phyloP scores from a whole-genome alignment of 768 basidiomycete species.

The Trametes sanguinea region DNA sequence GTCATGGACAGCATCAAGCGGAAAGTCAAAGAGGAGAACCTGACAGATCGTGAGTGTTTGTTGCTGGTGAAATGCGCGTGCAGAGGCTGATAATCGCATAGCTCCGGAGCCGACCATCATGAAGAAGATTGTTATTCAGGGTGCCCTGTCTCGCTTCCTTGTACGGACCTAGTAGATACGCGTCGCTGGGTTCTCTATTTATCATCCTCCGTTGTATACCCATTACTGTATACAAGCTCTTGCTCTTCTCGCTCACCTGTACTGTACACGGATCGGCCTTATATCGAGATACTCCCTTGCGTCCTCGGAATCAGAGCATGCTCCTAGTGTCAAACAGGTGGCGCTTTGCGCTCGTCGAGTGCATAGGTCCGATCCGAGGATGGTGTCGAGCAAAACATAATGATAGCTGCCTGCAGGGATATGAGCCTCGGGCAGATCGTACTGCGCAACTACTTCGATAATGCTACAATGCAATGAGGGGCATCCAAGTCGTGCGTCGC shows the following conservation, averaged over 20 bases:
- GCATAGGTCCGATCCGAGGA: no score
- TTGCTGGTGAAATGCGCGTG: not conserved
- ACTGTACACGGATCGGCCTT: not conserved
- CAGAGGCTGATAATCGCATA: slow-evolving; percentile 32
- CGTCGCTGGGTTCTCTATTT: not conserved
- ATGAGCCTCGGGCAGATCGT: no score
- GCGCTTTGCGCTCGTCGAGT: no score
- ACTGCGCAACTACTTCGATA: no score
- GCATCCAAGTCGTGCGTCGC: no score
- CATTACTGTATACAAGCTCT: slow-evolving; percentile 9
- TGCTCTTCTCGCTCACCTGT: slow-evolving; percentile 8
- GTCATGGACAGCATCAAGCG: slow-evolving; percentile 93
- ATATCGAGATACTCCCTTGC: not conserved
- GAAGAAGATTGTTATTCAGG: slow-evolving; percentile 84
- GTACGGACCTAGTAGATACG: slow-evolving; percentile 15
- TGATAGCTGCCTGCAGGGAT: no score
- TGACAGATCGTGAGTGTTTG: slow-evolving; percentile 71
- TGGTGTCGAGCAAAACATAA: no score
- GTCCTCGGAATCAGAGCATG: no score
- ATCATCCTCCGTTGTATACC: slow-evolving; percentile 5
- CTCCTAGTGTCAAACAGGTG: no score
- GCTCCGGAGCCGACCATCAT: slow-evolving; percentile 85
- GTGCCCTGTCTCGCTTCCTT: slow-evolving; percentile 74
- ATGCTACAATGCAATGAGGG: no score
- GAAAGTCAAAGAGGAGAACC: slow-evolving; percentile 87